Conservation (phyloP, 352 stramenopile genomes). For the Globisporangium rhizosaccharum region DNA sequence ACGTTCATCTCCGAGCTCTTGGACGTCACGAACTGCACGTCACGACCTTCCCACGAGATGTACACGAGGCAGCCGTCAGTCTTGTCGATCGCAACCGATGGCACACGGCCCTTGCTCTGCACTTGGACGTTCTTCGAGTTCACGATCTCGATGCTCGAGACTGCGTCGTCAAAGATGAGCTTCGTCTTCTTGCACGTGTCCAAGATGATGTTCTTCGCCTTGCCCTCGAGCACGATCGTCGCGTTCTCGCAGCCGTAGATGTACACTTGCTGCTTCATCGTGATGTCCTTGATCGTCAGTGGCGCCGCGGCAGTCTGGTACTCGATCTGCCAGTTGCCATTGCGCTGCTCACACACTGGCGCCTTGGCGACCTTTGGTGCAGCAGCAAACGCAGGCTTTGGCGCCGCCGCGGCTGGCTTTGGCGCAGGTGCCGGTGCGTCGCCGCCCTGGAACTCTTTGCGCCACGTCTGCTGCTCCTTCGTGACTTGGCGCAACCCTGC, state of each 20-base stretch:
- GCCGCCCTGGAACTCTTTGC: conserved; percentile 89
- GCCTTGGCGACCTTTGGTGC: conserved; percentile 42
- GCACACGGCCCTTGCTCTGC: conserved; percentile 91
- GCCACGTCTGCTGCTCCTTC: conserved; percentile 98
- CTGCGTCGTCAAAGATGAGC: conserved; percentile 94
- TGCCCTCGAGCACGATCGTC: conserved; percentile 94
- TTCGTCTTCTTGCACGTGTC: conserved; percentile 95
- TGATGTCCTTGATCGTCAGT: conserved; percentile 86
- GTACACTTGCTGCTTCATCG: conserved; percentile 96
- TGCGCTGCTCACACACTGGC: conserved; percentile 81
- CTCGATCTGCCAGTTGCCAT: conserved; percentile 97
- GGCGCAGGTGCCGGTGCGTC: conserved; percentile 13
- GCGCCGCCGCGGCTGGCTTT: conserved; percentile 10
- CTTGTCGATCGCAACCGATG: conserved; percentile 98
- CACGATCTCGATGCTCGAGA: conserved; percentile 96
- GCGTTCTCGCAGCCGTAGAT: conserved; percentile 94
- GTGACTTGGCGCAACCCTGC: conserved; percentile 93
- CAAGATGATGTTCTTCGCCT: conserved; percentile 96
- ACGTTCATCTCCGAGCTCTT: conserved; percentile 98
- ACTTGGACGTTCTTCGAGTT: conserved; percentile 98
- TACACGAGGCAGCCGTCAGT: conserved; percentile 96
- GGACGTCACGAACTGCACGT: conserved; percentile 91
- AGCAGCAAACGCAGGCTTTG: conserved; percentile 19
- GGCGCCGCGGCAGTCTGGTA: conserved; percentile 88
- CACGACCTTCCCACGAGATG: conserved; percentile 89